These are phyloP conservation scores for Penicillium sumatraense DNA, from an alignment of 2,329 filamentous ascomycete species.

Conservation along the genomic window DNA sequence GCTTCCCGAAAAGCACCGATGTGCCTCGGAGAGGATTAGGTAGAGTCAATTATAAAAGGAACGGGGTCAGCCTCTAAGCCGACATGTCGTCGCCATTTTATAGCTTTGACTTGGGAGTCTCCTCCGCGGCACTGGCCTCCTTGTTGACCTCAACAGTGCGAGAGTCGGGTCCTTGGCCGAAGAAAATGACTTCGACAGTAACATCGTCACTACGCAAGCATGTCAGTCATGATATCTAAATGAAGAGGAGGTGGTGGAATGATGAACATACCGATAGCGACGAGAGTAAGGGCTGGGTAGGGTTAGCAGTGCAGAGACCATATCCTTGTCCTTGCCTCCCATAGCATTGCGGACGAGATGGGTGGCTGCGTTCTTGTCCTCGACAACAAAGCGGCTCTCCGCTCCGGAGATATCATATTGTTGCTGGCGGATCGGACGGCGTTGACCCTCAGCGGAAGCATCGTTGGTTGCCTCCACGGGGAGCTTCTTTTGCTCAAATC, in stretches of 20 bases:
- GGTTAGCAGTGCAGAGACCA: constrained; percentile 89
- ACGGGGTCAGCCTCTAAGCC: too few species aligned
- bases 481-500: constrained; percentile 59
- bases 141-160: constrained; percentile 82
- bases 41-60: background rate
- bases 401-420: constrained; percentile 80
- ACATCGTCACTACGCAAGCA: constrained; percentile 75
- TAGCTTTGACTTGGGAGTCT: constrained; percentile 54
- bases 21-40: background rate
- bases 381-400: constrained; percentile 83
- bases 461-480: constrained; percentile 72
- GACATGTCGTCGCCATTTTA: too few species aligned
- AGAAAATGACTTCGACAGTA: constrained; percentile 98
- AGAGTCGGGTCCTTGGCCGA: constrained; percentile 76
- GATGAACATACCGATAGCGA: constrained; percentile 73
- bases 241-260: background rate
- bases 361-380: constrained; percentile 95
- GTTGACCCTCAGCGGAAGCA: constrained; percentile 66
- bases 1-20: background rate
- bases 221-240: constrained; percentile 22
- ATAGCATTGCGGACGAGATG: constrained; percentile 94
- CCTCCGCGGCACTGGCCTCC: constrained; percentile 74
- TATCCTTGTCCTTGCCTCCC: constrained; percentile 89
- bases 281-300: constrained; percentile 89
- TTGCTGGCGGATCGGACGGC: constrained; percentile 79